Evolutionary conservation across 208 protist genomes (phyloP).

Genomic region (Leishmania martiniquensis): DNA sequence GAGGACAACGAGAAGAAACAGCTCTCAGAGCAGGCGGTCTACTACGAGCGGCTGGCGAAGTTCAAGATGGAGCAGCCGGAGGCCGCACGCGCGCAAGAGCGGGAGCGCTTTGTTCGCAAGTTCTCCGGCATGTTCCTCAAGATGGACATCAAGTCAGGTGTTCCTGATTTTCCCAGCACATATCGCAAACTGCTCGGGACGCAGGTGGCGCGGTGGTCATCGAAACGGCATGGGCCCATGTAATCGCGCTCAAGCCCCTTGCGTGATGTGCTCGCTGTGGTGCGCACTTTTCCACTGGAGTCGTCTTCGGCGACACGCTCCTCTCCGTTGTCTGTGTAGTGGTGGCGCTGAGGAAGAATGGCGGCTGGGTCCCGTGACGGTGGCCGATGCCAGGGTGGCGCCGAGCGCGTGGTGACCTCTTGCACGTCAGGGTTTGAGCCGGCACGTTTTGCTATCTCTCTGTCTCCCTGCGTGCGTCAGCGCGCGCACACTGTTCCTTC

Average conservation of each 20-base stretch:
- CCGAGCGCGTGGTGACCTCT: constrained; percentile 2
- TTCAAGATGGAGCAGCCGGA: constrained; percentile 93
- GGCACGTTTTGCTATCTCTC: not conserved
- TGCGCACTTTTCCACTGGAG: too few species aligned
- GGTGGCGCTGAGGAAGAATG: too few species aligned
- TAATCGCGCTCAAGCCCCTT: constrained; percentile 26
- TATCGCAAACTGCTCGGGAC: constrained; percentile 87
- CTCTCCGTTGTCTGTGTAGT: not conserved
- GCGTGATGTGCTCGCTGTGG: not conserved
- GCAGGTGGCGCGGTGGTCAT: constrained; percentile 87
- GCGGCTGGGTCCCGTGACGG: too few species aligned
- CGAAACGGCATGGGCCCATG: constrained; percentile 90
- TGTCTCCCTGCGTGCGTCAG: not conserved
- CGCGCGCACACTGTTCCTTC: not conserved
- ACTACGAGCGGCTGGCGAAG: constrained; percentile 90
- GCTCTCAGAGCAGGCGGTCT: constrained; percentile 86
- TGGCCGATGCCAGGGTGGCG: not conserved
- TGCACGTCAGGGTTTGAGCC: too few species aligned
- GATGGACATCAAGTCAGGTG: constrained; percentile 80
- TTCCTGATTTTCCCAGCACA: constrained; percentile 88
- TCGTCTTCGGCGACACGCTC: not conserved
- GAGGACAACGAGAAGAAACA: constrained; percentile 92
- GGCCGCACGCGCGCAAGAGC: constrained; percentile 82
- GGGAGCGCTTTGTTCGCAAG: constrained; percentile 88
- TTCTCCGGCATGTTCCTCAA: constrained; percentile 93